These are phyloP conservation scores for Alternaria postmessia DNA, from an alignment of 2,329 filamentous ascomycete species.

Conservation along the genomic window DNA sequence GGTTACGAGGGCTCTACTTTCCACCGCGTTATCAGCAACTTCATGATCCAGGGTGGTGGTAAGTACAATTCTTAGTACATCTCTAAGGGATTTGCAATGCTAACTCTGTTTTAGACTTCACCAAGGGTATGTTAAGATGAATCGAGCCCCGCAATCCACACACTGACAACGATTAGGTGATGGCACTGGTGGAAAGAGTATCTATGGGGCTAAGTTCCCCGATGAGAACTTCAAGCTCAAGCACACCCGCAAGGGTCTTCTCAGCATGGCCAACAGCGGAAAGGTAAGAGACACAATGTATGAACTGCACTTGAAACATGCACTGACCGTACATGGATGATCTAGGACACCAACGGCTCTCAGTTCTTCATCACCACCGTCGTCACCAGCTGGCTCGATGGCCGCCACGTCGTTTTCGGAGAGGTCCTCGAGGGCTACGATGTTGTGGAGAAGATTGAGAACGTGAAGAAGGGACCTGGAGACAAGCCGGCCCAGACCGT, in stretches of 20 bases:
- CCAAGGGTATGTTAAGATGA: constrained; percentile 6
- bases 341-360: constrained; percentile 68
- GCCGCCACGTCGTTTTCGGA: constrained; percentile 85
- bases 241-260: constrained; percentile 82
- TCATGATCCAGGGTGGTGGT: constrained; percentile 89
- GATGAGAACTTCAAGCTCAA: constrained; percentile 97
- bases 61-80: background rate
- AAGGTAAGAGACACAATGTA: background rate
- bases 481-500: constrained; percentile 75
- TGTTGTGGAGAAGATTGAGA: constrained; percentile 80
- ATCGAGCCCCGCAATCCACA: background rate
- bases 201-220: constrained; percentile 83
- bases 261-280: constrained; percentile 69
- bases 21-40: constrained; percentile 89
- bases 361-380: constrained; percentile 93
- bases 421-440: constrained; percentile 89
- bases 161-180: constrained; percentile 59
- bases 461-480: constrained; percentile 68
- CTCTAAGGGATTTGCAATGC: background rate
- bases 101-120: constrained; percentile 9
- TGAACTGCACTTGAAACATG: background rate
- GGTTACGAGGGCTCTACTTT: constrained; percentile 83
- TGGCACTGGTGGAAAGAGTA: constrained; percentile 85
- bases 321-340: background rate
- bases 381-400: constrained; percentile 82